Base-by-base conservation (phyloP, 768 basidiomycete species). In the Flagelloscypha sp. region DNA sequence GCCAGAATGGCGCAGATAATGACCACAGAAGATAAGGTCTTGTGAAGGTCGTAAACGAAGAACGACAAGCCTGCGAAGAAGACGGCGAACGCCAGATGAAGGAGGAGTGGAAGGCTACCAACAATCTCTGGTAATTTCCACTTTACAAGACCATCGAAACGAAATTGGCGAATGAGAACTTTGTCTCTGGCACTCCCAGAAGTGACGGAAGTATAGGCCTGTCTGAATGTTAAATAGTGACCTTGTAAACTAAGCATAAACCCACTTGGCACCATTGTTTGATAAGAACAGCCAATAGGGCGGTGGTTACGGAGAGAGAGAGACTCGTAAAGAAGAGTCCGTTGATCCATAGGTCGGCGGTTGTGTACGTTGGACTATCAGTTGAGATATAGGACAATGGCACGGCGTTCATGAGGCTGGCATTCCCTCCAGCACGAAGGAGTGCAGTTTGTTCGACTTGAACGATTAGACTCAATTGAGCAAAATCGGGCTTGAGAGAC, bases 321-420 rank as follows among this genome's bases (percentile, higher is more conserved):
- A 52, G 36, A 35, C 50, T 51, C 12, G 45, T 28, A 39, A 50
- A 52, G 36, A 40, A 48, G 12, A 38, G 30, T 16, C 40, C 36
- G 24, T 52, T 52, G 28, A 50, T 42, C 5, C 17, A 17, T 23
- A 42, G 30, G 15, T 30, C 30, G 24, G 40, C 35, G 30, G 34
- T 23, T 18, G 38, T 35, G 19, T n/a, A n/a, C n/a, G n/a, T n/a
- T n/a, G n/a, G n/a, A n/a, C n/a, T n/a, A n/a, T n/a, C n/a, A n/a
- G n/a, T n/a, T n/a, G n/a, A n/a, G n/a, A n/a, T n/a, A n/a, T n/a
- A n/a, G n/a, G n/a, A n/a, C n/a, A n/a, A n/a, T n/a, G n/a, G n/a
- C n/a, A n/a, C n/a, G n/a, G n/a, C n/a, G n/a, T n/a, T n/a, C n/a
- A n/a, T n/a, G n/a, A n/a, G n/a, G n/a, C n/a, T n/a, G n/a, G n/a